Evolutionary conservation across 2,329 filamentous ascomycete genomes (phyloP), one percentile per base, ranked within the genome.

Genomic region (Pseudogymnoascus sp.): DNA sequence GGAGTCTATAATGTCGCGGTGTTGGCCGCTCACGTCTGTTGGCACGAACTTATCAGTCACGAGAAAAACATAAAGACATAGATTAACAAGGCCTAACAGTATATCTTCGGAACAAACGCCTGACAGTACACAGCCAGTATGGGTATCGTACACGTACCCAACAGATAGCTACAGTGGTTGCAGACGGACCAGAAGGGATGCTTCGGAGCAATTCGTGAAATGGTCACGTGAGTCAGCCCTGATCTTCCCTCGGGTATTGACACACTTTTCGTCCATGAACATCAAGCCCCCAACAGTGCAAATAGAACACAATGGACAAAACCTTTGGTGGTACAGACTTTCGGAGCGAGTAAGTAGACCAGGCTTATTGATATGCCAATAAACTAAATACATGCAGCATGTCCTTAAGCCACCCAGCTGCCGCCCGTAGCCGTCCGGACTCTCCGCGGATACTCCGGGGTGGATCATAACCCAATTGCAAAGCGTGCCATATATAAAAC

Each of bases 371-470:
- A 19, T 12, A 33, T 30, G 28, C n/a, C n/a, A 33, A 11, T 16
- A 11, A 19, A 33, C 25, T 55, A 55, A 55, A 19, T 30, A n/a
- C 14, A 55, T 28, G 49, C 25, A 33, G n/a, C 2, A 33, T 55
- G 49, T 7, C 25, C 28, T 5, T 55, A 55, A 55, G 49, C 49
- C 49, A 28, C n/a, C 25, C 49, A 2, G 14, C 14, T 33, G 49
- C 49, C 49, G 49, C 14, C n/a, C 49, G 22, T 55, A 55, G 28
- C 49, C 49, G 49, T 14, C 49, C 49, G 49, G 49, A 55, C 28
- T 19, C 28, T 55, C 49, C 49, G 49, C 16, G 49, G 49, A 55
- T 16, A 12, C 16, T 55, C 49, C 49, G 49, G 22, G 16, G 49
- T 55, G 49, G 49, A 28, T 12, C 25, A 6, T 33, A 6, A n/a